These are phyloP conservation scores for Yamadazyma dushanensis DNA, from an alignment of 1,139 yeast genomes.

Conservation along the genomic window DNA sequence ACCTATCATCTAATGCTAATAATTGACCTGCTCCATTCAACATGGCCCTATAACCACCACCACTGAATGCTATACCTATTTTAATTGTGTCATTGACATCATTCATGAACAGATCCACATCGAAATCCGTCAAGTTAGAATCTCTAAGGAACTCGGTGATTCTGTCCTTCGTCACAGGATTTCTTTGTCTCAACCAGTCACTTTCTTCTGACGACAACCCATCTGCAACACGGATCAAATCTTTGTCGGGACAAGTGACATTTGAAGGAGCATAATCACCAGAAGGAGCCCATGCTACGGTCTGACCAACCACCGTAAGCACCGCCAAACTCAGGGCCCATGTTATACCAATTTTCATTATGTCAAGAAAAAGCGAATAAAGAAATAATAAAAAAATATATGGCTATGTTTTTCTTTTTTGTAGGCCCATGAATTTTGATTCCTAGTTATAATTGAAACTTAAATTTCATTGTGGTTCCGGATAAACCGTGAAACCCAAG, in stretches of 20 bases:
- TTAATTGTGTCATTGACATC: conserved; percentile 32
- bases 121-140: conserved; percentile 64
- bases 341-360: too few species aligned
- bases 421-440: too few species aligned
- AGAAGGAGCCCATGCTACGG: conserved; percentile 36
- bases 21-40: conserved; percentile 46
- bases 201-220: conserved; percentile 39
- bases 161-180: conserved; percentile 53
- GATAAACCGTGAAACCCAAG: too few species aligned
- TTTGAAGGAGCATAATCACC: conserved; percentile 69
- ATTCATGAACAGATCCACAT: conserved; percentile 52
- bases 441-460: too few species aligned
- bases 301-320: neutral
- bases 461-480: too few species aligned
- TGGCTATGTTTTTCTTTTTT: too few species aligned
- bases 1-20: conserved; percentile 37
- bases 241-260: conserved; percentile 53
- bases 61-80: conserved; percentile 45
- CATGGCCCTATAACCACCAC: conserved; percentile 52
- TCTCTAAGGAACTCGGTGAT: conserved; percentile 58
- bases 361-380: too few species aligned
- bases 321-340: neutral
- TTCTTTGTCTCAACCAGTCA: conserved; percentile 53
- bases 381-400: too few species aligned
- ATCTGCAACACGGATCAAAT: conserved; percentile 24